Conservation (phyloP, 1,284 basidiomycete species). For the Rhodofomes roseus region DNA sequence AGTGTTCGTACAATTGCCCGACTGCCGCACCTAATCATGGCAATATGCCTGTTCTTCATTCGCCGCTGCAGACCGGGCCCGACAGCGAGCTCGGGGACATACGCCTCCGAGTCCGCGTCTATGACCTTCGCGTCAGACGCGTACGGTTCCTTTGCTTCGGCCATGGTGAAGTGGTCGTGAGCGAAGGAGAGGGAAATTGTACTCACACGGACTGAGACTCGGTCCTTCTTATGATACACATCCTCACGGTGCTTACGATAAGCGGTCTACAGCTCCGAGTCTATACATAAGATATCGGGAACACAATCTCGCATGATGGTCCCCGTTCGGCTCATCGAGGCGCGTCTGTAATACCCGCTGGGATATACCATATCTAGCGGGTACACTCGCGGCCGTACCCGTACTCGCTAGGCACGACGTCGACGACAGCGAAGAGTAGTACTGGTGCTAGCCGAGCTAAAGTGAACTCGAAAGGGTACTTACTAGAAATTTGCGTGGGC, state of each 20-base stretch:
- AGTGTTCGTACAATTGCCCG: background rate
- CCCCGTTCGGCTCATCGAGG: background rate
- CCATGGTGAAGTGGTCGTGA: slow-evolving; percentile 1
- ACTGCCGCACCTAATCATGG: slow-evolving; percentile 24
- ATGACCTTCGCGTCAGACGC: background rate
- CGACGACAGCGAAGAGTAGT: too few species aligned
- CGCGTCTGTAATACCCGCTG: too few species aligned
- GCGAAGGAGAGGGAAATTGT: background rate
- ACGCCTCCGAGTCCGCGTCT: slow-evolving; percentile 7
- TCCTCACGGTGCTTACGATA: background rate
- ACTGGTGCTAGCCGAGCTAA: too few species aligned
- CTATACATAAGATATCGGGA: background rate
- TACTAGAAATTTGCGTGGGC: too few species aligned
- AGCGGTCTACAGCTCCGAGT: background rate
- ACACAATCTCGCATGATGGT: background rate
- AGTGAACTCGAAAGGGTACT: too few species aligned
- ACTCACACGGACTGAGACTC: background rate
- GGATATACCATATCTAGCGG: too few species aligned
- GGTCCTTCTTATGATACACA: background rate
- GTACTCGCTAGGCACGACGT: too few species aligned
- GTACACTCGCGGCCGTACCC: too few species aligned
- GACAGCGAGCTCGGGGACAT: background rate
- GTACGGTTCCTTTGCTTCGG: background rate
- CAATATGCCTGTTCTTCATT: slow-evolving; percentile 28
- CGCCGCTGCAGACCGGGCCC: slow-evolving; percentile 17